phyloP scores from a whole-genome alignment of 2,329 filamentous ascomycete species.

The Penicillium sclerotigenum region DNA sequence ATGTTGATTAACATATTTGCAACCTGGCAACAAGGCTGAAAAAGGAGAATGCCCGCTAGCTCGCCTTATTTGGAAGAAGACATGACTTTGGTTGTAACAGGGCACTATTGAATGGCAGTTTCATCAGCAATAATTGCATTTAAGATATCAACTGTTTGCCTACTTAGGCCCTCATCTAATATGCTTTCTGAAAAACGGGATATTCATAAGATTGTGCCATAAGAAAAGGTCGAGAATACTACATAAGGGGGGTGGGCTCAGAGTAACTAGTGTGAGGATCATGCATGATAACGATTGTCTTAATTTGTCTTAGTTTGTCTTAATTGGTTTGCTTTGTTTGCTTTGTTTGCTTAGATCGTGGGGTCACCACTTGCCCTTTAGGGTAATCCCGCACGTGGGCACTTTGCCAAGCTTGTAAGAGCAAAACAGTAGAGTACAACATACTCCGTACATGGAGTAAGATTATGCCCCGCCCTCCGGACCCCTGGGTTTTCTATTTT shows the following conservation, averaged over 20 bases:
- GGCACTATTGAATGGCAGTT: too few species aligned
- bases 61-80: not conserved
- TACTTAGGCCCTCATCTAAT: not conserved
- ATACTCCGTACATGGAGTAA: too few species aligned
- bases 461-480: not conserved
- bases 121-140: not conserved
- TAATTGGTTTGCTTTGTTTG: not conserved
- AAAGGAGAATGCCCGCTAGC: not conserved
- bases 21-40: not conserved
- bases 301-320: not conserved
- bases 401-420: not conserved
- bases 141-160: not conserved
- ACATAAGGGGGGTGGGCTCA: too few species aligned
- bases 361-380: not conserved
- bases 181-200: too few species aligned
- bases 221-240: not conserved
- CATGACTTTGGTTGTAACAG: not conserved
- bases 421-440: too few species aligned
- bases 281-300: not conserved
- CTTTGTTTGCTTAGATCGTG: not conserved
- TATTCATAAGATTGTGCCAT: not conserved
- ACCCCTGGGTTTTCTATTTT: not conserved
- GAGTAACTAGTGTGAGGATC: too few species aligned
- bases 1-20: not conserved
- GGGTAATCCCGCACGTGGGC: not conserved